Base-by-base conservation (phyloP, 495 filamentous ascomycete species). In the Beverwykella pulmonaria region DNA sequence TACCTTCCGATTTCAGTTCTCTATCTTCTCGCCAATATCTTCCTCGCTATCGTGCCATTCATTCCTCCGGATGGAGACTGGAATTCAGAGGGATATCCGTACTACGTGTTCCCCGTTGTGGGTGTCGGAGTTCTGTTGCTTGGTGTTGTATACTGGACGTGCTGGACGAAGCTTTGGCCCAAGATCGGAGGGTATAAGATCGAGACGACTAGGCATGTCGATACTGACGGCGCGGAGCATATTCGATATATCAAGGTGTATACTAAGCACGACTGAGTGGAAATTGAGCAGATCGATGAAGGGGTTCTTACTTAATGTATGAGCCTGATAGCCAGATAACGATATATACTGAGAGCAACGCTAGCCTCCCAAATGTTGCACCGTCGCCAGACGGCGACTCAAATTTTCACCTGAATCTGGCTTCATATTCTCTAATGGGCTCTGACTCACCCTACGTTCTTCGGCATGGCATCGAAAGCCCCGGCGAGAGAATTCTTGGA, bases 31-130 rank as follows among this genome's bases (percentile, higher is more conserved):
- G 69, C 71, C 15, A 82, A 81, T 57, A 67, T 75, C 22, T 75
- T 81, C 30, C 68, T 82, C 7, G 68, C 75, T 1, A 60, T 79
- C 1, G 70, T 80, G 6, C 80, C 80, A 7, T 82, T 80, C 73
- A 77, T 82, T 39, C 78, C 78, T 15, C 80, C 79, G 0, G 61
- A 67, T 65, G 67, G 67, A 30, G 62, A 65, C 47, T 64, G 53
- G 61, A 70, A 70, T 30, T 61, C 62, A 9, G 68, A 69, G n/a
- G 63, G 63, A 15, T 81, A 80, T 39, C 76, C 78, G 14, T 81
- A 77, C 67, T 81, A 78, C 56, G 74, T 80, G 15, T 81, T 79
- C 63, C 79, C 77, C 0, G 74, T 78, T 0, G 78, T 79, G 0
- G 75, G 78, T 1, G 61, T 81, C n/a, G 74, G 70, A 0, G 76